Percentiles rank a stretch among this genome's conserved stretches.
Evolutionary conservation across 257 asterid species (phyloP).

Genomic region (Solanum okadae): DNA sequence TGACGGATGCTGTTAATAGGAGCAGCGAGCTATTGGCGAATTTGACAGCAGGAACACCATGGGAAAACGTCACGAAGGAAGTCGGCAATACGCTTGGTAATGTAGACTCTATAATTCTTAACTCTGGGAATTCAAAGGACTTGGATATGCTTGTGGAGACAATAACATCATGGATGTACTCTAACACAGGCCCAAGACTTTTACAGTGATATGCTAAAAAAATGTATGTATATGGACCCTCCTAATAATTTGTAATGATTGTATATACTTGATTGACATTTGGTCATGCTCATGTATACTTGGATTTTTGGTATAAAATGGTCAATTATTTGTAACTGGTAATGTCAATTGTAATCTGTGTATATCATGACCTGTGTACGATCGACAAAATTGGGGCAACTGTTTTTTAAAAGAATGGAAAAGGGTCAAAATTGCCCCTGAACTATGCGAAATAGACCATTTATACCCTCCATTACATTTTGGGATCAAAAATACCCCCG

Average conservation of each 20-base stretch:
- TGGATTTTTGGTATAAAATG: not conserved
- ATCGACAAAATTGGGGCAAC: not conserved
- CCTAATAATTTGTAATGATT: not conserved
- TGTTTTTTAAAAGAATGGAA: too few species aligned
- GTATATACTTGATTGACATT: not conserved
- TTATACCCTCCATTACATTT: too few species aligned
- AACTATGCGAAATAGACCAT: too few species aligned
- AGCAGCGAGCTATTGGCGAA: constrained; percentile 77
- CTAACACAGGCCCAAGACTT: constrained; percentile 54
- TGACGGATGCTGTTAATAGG: constrained; percentile 85
- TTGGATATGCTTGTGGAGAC: constrained; percentile 58
- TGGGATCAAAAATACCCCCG: too few species aligned
- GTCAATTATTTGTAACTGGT: not conserved
- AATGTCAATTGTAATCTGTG: not conserved
- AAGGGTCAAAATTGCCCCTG: too few species aligned
- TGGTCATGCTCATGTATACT: not conserved
- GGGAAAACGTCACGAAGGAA: constrained; percentile 88
- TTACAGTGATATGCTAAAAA: constrained; percentile 4
- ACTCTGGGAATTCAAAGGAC: constrained; percentile 50
- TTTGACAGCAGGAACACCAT: constrained; percentile 86
- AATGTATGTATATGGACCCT: not conserved
- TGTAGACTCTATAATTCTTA: constrained; percentile 42
- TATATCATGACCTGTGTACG: not conserved
- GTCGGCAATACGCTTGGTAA: constrained; percentile 46
- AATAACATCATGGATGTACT: constrained; percentile 58